Evolutionary conservation across 139 green algal genomes (phyloP).

Genomic region (Ettlia oleoabundans): DNA sequence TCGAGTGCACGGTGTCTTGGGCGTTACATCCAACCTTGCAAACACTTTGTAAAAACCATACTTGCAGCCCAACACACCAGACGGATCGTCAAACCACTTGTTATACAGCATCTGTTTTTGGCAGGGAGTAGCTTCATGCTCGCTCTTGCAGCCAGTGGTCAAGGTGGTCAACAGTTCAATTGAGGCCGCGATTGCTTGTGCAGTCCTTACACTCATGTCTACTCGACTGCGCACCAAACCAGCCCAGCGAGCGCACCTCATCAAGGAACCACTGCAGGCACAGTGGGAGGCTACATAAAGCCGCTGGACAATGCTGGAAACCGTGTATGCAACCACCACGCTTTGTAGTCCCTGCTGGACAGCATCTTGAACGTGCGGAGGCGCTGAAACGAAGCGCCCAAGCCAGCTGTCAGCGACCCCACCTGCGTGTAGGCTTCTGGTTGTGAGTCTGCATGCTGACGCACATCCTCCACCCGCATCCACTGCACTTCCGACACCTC

Average conservation of each 20-base stretch:
- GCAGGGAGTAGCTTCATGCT: not conserved
- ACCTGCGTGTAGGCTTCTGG: constrained; percentile 22
- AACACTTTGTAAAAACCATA: not conserved
- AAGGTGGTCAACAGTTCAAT: no score
- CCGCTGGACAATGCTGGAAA: no score
- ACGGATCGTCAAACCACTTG: not conserved
- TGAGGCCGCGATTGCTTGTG: not conserved
- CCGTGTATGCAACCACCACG: no score
- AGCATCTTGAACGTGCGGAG: no score
- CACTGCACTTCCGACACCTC: constrained; percentile 9
- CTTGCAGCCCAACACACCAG: not conserved
- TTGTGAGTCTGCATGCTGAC: not conserved
- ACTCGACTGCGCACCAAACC: no score
- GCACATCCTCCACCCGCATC: not conserved
- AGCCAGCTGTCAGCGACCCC: not conserved
- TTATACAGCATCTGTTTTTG: no score
- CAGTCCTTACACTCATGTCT: not conserved
- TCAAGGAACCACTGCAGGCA: constrained; percentile 26
- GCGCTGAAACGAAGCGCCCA: no score
- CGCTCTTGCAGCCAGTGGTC: not conserved
- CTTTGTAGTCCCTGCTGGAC: no score
- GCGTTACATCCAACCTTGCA: not conserved
- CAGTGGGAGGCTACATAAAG: no score
- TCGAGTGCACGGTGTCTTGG: no score
- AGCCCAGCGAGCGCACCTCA: constrained; percentile 14